Conservation (phyloP, 2,329 filamentous ascomycete species). For the Pseudogymnoascus pannorum region DNA sequence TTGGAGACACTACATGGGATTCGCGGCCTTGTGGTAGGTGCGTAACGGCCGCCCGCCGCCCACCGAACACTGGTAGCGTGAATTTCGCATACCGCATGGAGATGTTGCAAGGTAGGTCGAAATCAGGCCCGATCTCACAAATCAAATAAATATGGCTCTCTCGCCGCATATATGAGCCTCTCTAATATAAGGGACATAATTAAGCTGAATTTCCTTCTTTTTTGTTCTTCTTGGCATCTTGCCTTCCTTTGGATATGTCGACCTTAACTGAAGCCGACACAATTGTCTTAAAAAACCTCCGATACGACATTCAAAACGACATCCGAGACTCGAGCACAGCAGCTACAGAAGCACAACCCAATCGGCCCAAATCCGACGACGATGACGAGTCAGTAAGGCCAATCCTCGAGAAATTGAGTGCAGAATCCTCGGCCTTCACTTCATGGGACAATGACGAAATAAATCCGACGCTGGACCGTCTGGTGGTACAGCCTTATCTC, state of each 20-base stretch:
- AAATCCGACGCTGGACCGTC: constrained; percentile 35
- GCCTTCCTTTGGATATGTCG: neutral
- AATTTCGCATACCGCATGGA: neutral
- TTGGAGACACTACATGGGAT: neutral
- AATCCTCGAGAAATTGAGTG: neutral
- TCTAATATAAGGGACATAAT: neutral
- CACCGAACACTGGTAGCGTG: neutral
- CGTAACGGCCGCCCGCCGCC: neutral
- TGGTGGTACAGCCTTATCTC: constrained; percentile 54
- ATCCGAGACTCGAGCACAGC: constrained; percentile 5
- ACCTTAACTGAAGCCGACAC: constrained; percentile 1
- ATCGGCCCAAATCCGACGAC: neutral
- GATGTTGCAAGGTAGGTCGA: neutral
- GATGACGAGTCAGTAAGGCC: neutral
- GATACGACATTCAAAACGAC: constrained; percentile 6
- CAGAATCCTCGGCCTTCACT: constrained; percentile 46
- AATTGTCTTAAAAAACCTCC: constrained; percentile 6
- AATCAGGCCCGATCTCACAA: neutral
- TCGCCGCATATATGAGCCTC: neutral
- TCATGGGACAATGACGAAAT: constrained; percentile 43
- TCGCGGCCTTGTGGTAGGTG: constrained; percentile 3
- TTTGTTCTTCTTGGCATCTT: neutral
- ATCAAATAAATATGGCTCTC: neutral
- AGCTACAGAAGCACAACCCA: neutral
- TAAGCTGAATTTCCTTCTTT: neutral